phyloP scores from a whole-genome alignment of 2,329 filamentous ascomycete species.

The Calonectria leucothoes region DNA sequence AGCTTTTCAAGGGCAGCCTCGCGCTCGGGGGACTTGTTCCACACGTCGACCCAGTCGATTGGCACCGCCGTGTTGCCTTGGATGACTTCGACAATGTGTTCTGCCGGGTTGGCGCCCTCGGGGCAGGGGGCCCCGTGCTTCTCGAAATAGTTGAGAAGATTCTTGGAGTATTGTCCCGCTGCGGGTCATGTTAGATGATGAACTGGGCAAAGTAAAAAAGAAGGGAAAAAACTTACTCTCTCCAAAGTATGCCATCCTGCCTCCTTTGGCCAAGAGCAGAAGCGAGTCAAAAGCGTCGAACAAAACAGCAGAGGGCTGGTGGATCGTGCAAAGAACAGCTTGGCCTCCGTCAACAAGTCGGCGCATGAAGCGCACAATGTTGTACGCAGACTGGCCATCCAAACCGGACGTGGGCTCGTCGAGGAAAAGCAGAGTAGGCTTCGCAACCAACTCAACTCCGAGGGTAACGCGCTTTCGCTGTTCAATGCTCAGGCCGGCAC shows the following conservation, averaged over 20 bases:
- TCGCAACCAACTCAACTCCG: conserved; percentile 77
- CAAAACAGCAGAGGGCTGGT: conserved; percentile 63
- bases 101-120: conserved; percentile 52
- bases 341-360: conserved; percentile 70
- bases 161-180: conserved; percentile 32
- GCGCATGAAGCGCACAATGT: conserved; percentile 55
- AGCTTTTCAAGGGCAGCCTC: conserved; percentile 55
- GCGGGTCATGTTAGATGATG: not conserved
- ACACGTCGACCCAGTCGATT: conserved; percentile 61
- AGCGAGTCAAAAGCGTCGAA: conserved; percentile 36
- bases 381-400: conserved; percentile 50
- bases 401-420: conserved; percentile 71
- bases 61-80: conserved; percentile 60
- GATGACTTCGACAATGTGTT: conserved; percentile 57
- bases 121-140: conserved; percentile 58
- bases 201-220: not conserved
- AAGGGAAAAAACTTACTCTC: not conserved
- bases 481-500: conserved; percentile 60
- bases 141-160: conserved; percentile 59
- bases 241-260: conserved; percentile 35
- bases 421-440: conserved; percentile 74
- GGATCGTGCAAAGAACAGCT: conserved; percentile 73
- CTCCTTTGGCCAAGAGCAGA: conserved; percentile 35
- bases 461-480: conserved; percentile 75
- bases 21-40: conserved; percentile 70